These are phyloP conservation scores for Oidiodendron maius DNA, from an alignment of 495 filamentous ascomycete species.

Conservation along the genomic window DNA sequence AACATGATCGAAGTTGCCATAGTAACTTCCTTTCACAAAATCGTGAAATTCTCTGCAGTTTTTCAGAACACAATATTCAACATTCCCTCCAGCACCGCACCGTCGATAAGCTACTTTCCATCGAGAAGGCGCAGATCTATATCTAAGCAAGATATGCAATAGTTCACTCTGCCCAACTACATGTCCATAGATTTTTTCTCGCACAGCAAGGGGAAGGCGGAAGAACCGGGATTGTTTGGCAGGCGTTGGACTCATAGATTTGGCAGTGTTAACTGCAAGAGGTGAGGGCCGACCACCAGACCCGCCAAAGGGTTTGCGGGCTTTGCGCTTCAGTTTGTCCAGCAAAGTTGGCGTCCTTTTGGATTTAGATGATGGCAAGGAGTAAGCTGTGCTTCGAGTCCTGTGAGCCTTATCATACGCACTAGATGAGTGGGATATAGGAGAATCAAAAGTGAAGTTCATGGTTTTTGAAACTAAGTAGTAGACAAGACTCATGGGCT, in stretches of 20 bases:
- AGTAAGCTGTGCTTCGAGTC: background rate
- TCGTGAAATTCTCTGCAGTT: background rate
- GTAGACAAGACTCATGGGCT: no score
- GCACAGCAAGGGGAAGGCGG: slow-evolving; percentile 1
- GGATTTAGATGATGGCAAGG: background rate
- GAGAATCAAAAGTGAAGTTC: background rate
- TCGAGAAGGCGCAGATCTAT: background rate
- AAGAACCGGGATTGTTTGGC: background rate
- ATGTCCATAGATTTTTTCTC: slow-evolving; percentile 2
- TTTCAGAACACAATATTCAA: background rate
- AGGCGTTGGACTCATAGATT: background rate
- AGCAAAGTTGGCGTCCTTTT: background rate
- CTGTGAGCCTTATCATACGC: background rate
- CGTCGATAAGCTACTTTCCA: background rate
- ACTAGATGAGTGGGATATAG: background rate
- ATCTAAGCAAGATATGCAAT: slow-evolving; percentile 1
- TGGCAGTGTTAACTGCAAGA: background rate
- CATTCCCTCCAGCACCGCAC: background rate
- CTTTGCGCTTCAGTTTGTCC: background rate
- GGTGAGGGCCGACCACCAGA: background rate
- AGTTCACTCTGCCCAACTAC: background rate
- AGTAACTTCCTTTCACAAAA: background rate
- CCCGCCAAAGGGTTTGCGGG: background rate
- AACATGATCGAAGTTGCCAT: background rate
- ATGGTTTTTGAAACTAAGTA: no score